Percentiles rank a stretch among this genome's conserved stretches.
These are phyloP conservation scores for Malania oleifera DNA, from an alignment of 164 flowering plant species.

Conservation along the genomic window DNA sequence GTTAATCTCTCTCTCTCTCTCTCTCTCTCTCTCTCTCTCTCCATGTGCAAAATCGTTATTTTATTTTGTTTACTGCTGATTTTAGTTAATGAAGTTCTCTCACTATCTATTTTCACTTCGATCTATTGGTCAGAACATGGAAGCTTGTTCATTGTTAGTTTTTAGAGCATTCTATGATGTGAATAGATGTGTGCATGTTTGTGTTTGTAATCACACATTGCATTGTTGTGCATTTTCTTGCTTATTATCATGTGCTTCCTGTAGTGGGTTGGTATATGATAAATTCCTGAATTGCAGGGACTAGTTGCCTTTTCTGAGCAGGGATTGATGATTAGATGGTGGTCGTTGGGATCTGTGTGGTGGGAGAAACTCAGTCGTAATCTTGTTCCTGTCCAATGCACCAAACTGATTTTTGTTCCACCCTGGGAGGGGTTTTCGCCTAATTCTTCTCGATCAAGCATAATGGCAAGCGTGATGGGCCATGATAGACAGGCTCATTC, in stretches of 20 bases:
- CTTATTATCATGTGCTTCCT: neutral
- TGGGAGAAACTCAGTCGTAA: constrained; percentile 94
- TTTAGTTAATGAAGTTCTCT: too few species aligned
- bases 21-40: too few species aligned
- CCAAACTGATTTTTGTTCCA: constrained; percentile 89
- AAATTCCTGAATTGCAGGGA: constrained; percentile 47
- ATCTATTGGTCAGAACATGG: too few species aligned
- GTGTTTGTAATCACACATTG: too few species aligned
- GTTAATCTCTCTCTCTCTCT: too few species aligned
- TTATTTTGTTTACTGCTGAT: too few species aligned
- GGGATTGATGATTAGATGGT: constrained; percentile 98
- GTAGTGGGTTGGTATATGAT: neutral
- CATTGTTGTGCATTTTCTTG: too few species aligned
- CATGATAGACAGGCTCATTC: constrained; percentile 33
- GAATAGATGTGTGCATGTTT: too few species aligned
- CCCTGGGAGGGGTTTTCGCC: constrained; percentile 98
- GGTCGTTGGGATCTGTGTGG: constrained; percentile 96
- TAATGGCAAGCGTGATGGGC: constrained; percentile 65
- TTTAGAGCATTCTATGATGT: too few species aligned
- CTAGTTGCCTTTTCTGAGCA: constrained; percentile 93
- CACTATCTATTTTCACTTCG: too few species aligned
- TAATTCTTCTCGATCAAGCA: constrained; percentile 71
- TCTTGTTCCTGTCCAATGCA: constrained; percentile 79
- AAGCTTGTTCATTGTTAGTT: too few species aligned
- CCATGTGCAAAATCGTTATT: too few species aligned